A percentile compares a stretch with the other conserved stretches of the same genome.
These are phyloP conservation scores for Cymbopogon flexuosus DNA, from an alignment of 202 grass and related monocot genomes.

Conservation along the genomic window DNA sequence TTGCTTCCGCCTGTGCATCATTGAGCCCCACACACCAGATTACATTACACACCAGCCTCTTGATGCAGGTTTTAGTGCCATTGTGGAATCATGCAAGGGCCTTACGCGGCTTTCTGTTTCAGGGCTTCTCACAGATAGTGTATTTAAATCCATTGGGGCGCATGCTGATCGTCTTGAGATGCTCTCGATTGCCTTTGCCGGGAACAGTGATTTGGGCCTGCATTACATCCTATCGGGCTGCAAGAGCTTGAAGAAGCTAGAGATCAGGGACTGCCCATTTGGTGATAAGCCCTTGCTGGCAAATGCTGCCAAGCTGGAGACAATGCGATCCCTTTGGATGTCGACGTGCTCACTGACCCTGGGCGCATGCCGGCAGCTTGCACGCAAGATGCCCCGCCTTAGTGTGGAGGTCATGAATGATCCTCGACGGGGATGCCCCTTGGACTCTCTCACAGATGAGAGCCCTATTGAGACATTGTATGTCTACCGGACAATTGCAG, in stretches of 20 bases:
- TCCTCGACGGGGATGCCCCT: conserved; percentile 22
- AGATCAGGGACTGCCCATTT: conserved; percentile 77
- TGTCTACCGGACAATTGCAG: conserved; percentile 60
- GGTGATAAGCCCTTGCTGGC: conserved; percentile 61
- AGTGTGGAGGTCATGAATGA: conserved; percentile 66
- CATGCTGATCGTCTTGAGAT: conserved; percentile 65
- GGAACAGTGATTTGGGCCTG: conserved; percentile 51
- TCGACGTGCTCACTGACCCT: conserved; percentile 65
- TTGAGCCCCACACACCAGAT: conserved; percentile 56
- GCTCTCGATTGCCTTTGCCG: conserved; percentile 63
- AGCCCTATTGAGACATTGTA: conserved; percentile 54
- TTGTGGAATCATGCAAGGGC: conserved; percentile 70
- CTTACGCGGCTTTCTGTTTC: conserved; percentile 61
- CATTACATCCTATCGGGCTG: conserved; percentile 76
- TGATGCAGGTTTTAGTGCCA: conserved; percentile 67
- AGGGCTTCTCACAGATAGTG: conserved; percentile 59
- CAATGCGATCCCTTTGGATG: conserved; percentile 99
- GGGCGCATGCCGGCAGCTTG: conserved; percentile 60
- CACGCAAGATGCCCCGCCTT: conserved; percentile 58
- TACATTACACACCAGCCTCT: conserved; percentile 53
- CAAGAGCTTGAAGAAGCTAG: conserved; percentile 69
- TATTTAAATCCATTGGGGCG: conserved; percentile 68
- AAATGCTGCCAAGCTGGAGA: conserved; percentile 78
- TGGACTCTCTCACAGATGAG: conserved; percentile 46
- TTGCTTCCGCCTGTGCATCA: conserved; percentile 62